These are phyloP conservation scores for Cordyceps farinosa DNA, from an alignment of 2,329 filamentous ascomycete genomes.

Conservation along the genomic window DNA sequence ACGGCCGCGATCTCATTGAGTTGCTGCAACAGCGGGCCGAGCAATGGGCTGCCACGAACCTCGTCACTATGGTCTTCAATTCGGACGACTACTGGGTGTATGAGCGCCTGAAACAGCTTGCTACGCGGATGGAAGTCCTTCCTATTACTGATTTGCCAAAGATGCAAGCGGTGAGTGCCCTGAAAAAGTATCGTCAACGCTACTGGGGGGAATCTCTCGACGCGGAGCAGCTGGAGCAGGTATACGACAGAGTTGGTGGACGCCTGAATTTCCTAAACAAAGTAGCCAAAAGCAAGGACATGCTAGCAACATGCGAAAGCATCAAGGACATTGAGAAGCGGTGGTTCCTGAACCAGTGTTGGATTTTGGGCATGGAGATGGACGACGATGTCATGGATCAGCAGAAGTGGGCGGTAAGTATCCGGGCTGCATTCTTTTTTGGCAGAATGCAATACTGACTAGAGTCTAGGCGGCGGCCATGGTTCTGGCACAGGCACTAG, in stretches of 20 bases:
- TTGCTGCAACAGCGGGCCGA: conserved; percentile 93
- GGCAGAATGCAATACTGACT: neutral
- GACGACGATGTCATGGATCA: conserved; percentile 99
- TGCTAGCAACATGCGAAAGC: conserved; percentile 73
- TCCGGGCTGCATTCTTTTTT: neutral
- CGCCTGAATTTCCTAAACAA: conserved; percentile 83
- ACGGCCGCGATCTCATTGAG: conserved; percentile 89
- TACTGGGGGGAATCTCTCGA: conserved; percentile 66
- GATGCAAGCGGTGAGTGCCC: conserved; percentile 68
- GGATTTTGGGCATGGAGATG: conserved; percentile 69
- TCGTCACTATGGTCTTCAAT: conserved; percentile 92
- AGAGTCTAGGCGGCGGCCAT: conserved; percentile 72
- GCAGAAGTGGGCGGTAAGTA: conserved; percentile 84
- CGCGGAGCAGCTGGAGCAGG: conserved; percentile 59
- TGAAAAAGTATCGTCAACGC: conserved; percentile 74
- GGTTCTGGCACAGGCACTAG: conserved; percentile 85
- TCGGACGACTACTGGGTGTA: conserved; percentile 99
- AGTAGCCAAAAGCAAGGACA: conserved; percentile 81
- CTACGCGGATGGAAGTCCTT: conserved; percentile 91
- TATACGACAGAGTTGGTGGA: conserved; percentile 85
- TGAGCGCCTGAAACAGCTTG: conserved; percentile 86
- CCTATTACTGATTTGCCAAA: conserved; percentile 81
- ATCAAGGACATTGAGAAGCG: conserved; percentile 67
- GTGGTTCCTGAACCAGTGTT: conserved; percentile 76
- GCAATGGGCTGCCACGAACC: conserved; percentile 88